A percentile compares a stretch with the other conserved stretches of the same genome.
phyloP scores from a whole-genome alignment of 2,329 filamentous ascomycete species.

The Cladosporium cucumerinum region DNA sequence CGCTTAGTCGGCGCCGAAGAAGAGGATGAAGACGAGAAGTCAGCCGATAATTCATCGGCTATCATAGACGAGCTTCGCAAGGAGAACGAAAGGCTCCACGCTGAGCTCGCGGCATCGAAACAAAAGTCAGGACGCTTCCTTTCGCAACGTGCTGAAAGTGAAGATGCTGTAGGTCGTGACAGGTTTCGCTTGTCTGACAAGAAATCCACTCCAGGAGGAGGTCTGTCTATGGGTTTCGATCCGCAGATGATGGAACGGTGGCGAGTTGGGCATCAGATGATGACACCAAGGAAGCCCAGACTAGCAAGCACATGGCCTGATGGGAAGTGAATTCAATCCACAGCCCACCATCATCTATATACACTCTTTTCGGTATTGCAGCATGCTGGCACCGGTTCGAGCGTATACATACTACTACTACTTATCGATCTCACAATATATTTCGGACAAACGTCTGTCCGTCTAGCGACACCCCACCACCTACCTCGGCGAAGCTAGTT shows the following conservation, averaged over 20 bases:
- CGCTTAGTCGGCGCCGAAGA: neutral
- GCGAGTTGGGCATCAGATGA: constrained; percentile 7
- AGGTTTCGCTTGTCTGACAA: constrained; percentile 9
- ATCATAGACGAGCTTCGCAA: constrained; percentile 4
- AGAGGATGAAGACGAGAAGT: neutral
- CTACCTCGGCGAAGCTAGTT: constrained; percentile 2
- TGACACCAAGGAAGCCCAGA: constrained; percentile 5
- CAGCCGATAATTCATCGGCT: neutral
- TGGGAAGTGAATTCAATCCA: neutral
- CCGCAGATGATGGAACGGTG: constrained; percentile 12
- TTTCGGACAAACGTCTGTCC: neutral
- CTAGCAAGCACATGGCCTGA: neutral
- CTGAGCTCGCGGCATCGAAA: constrained; percentile 3
- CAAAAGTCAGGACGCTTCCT: constrained; percentile 7
- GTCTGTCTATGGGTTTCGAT: constrained; percentile 6
- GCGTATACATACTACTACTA: neutral
- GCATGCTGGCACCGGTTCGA: neutral
- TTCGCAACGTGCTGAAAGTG: neutral
- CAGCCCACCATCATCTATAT: neutral
- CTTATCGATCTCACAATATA: neutral
- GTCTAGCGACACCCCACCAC: neutral
- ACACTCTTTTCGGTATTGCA: neutral
- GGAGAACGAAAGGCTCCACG: neutral
- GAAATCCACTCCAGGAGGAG: neutral
- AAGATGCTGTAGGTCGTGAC: neutral